phyloP scores from a whole-genome alignment of 2,329 filamentous ascomycete genomes.

The Fusarium veterinarium region DNA sequence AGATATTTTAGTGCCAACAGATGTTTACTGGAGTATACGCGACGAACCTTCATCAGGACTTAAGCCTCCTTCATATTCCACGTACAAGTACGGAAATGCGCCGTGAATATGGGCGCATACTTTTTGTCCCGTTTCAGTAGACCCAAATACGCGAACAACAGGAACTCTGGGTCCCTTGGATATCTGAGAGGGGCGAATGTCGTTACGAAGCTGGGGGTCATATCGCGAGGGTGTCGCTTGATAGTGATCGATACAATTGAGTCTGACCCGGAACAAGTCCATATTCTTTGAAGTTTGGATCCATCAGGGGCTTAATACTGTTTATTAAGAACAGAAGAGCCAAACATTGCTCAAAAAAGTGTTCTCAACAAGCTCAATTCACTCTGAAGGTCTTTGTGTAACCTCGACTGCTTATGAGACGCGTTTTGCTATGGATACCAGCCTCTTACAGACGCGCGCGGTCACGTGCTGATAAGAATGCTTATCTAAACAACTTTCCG shows the following conservation, averaged over 20 bases:
- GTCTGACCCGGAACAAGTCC: slow-evolving; percentile 85
- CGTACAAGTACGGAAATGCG: slow-evolving; percentile 93
- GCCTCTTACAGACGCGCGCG: slow-evolving; percentile 3
- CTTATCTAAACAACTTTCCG: slow-evolving; percentile 33
- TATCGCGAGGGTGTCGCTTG: slow-evolving; percentile 81
- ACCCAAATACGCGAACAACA: slow-evolving; percentile 89
- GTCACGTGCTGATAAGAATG: slow-evolving; percentile 36
- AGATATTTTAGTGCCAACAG: slow-evolving; percentile 18
- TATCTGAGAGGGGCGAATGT: slow-evolving; percentile 67
- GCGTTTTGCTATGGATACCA: slow-evolving; percentile 18
- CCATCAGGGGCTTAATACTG: slow-evolving; percentile 32
- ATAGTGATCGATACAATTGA: slow-evolving; percentile 98
- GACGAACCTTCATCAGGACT: slow-evolving; percentile 73
- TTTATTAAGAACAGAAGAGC: not conserved
- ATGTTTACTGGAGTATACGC: not conserved
- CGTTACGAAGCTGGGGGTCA: slow-evolving; percentile 81
- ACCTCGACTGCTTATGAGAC: slow-evolving; percentile 3
- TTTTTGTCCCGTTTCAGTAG: slow-evolving; percentile 94
- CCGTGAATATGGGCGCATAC: slow-evolving; percentile 97
- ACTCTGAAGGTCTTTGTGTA: not conserved
- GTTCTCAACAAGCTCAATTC: not conserved
- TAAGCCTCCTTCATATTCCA: slow-evolving; percentile 82
- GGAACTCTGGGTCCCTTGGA: slow-evolving; percentile 79
- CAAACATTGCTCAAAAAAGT: not conserved
- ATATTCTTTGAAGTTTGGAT: slow-evolving; percentile 43